Evolutionary conservation across 2,329 filamentous ascomycete species (phyloP), one percentile per base, ranked within the genome.

Genomic region (Fusarium longipes): DNA sequence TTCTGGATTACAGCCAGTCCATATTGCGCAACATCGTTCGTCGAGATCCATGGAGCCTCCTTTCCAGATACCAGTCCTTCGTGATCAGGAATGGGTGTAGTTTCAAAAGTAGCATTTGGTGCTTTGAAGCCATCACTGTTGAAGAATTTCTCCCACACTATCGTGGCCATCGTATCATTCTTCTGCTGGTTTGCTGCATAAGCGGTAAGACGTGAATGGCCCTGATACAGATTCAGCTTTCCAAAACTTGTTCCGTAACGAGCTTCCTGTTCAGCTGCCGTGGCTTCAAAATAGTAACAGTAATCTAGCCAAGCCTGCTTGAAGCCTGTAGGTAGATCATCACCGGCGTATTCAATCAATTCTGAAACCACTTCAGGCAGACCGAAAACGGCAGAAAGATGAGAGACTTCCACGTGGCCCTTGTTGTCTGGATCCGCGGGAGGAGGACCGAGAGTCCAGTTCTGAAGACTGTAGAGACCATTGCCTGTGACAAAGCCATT

Each of bases 401-500:
- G 87, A 0, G 84, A 86, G 2, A 89, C 79, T 0, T 76, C 77
- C 5, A 89, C 80, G 17, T 79, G 73, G 8, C 86, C 86, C 3
- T 75, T 71, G 73, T 89, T 89, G 5, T 80, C 71, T 0, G 82
- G 81, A 61, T 88, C 86, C 0, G 80, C 79, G 0, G 83, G 83
- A 2, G 86, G 86, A 0, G 86, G 85, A 0, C 77, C 74, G 17
- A 88, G 79, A 1, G 78, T 80, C 22, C 86, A 84, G 3, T 81
- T 83, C 17, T 78, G 69, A 3, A 82, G 79, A 60, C 84, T 81
- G 74, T 87, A 87, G 0, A 85, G 76, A 0, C 81, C 86, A 11
- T 82, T 78, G 1, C 86, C 86, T 0, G 86, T 88, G 4, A 87
- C 83, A 65, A 89, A 88, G 1, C 87, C 87, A 63, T 87, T 84